Evolutionary conservation across 352 stramenopile genomes (phyloP), one percentile per base, ranked within the genome.

Genomic region (Phytophthora kernoviae): DNA sequence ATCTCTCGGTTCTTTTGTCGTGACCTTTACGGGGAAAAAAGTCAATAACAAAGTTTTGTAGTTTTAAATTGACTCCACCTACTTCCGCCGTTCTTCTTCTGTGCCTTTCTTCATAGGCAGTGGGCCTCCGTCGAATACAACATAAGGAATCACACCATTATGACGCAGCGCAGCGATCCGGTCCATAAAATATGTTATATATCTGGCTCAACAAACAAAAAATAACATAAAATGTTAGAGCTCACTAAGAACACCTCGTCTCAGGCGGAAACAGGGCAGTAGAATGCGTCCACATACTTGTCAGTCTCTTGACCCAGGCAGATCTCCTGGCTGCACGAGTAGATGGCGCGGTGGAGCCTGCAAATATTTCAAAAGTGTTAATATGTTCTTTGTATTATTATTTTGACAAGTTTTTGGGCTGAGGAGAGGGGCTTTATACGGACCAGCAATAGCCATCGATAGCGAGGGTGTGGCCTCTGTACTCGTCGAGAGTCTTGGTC

Each of bases 401-500:
- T 39, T 39, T 39, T 39, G 33, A 39, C 33, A 39, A 12, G 33
- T 8, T 17, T 39, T 39, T 39, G n/a, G n/a, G n/a, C 33, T 39
- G 30, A 41, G 34, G 4, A 17, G 37, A 17, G 5, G n/a, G 3
- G 41, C 24, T 41, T 5, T 2, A 4, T 11, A 65, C 69, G 18
- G 49, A 95, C 86, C 86, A 95, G 73, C 79, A 90, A 70, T 95
- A 93, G 63, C 81, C 84, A 59, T 93, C 84, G 34, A 93, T 84
- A 12, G 84, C 84, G 50, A 93, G 70, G 44, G 84, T 93, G 41
- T 78, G 59, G 45, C 80, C 81, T 21, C 54, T 70, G 68, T 89
- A 93, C 33, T 77, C 44, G 0, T 74, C 62, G 18, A 93, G 73
- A 14, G 55, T 40, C 50, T 85, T 89, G 41, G 66, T 69, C 55